Evolutionary conservation across 2,329 filamentous ascomycete genomes (phyloP), one percentile per base, ranked within the genome.

Genomic region (Neocucurbitaria cava): DNA sequence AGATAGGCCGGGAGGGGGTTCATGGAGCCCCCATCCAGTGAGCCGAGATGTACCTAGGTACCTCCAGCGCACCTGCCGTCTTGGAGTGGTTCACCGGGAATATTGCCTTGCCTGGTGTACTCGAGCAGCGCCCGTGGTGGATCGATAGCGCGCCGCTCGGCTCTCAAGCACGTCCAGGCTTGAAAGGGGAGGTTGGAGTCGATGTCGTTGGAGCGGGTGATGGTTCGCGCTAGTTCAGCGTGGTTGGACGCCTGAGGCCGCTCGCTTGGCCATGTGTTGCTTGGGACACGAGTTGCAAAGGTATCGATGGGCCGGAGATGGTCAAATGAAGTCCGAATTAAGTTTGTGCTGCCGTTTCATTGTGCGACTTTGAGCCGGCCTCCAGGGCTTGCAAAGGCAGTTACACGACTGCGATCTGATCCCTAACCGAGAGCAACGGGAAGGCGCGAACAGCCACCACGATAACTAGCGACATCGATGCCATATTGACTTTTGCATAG

Each of bases 211-310:
- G 53, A 57, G 64, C 64, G 63, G 65, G 60, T 64, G 51, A 70
- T 71, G 64, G 69, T 74, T 74, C 70, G 62, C 70, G 70, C 70
- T 70, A 72, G 64, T 72, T 66, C 65, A 51, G 58, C 51, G 53
- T 53, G 58, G 57, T 57, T 62, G 51, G 64, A 58, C 60, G 56
- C 62, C 53, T 56, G 43, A 57, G 59, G 49, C 48, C 15, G 35
- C 41, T 49, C 49, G 40, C 43, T 46, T 42, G 49, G 43, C 31
- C 30, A 36, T 39, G 49, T n/a, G 20, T 47, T 49, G 49, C 26
- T 50, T 42, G 45, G 48, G 42, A 28, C 13, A 43, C 23, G 21
- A 40, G 45, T 46, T 20, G 26, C 33, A 20, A 35, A 18, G 28
- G 26, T 8, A 40, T 40, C 33, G n/a, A 18, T 24, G 33, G n/a